Evolutionary conservation across 2,329 filamentous ascomycete species (phyloP).

Genomic region (Verticillium albo-atrum): DNA sequence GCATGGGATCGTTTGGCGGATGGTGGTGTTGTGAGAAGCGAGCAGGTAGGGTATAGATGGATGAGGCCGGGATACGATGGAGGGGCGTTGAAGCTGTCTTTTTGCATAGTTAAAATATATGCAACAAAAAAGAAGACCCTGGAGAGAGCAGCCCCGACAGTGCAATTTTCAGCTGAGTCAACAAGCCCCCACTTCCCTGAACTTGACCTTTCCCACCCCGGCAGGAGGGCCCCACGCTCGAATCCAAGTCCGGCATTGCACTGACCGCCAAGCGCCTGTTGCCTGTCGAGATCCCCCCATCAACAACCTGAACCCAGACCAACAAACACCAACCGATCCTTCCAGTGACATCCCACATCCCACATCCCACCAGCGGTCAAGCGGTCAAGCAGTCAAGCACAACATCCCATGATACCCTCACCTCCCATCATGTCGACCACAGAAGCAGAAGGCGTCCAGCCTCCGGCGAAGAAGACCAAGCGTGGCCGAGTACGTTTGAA

Average conservation of each 20-base stretch:
- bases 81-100: no score
- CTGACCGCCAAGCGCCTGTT: neutral
- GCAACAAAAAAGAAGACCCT: neutral
- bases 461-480: constrained; percentile 12
- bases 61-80: neutral
- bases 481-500: constrained; percentile 10
- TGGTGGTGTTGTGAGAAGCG: neutral
- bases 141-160: neutral
- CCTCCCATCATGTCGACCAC: neutral
- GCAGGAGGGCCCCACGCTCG: neutral
- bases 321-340: neutral
- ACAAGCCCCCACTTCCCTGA: neutral
- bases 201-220: neutral
- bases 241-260: neutral
- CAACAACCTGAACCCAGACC: neutral
- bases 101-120: no score
- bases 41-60: neutral
- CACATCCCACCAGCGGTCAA: neutral
- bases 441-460: neutral
- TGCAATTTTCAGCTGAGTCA: neutral
- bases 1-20: neutral
- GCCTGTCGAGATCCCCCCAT: neutral
- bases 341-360: neutral
- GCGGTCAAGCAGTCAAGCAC: neutral
- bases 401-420: neutral